phyloP scores from a whole-genome alignment of 2,329 filamentous ascomycete genomes.

The Thielaviopsis punctulata region DNA sequence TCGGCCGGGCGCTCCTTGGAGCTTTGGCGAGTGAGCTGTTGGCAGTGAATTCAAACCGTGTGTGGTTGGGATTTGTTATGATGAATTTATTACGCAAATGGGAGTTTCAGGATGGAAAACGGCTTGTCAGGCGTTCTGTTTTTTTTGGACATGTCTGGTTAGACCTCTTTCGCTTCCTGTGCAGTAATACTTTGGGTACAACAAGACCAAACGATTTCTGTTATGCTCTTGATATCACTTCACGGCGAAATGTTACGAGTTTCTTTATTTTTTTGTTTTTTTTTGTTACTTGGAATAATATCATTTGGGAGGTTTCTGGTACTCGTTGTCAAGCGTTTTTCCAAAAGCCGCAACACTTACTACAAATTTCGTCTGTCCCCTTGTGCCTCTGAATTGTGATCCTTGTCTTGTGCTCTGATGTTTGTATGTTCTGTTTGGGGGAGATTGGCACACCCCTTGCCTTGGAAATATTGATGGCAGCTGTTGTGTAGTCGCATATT shows the following conservation, averaged over 20 bases:
- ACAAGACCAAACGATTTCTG: slow-evolving; percentile 9
- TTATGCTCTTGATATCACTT: not conserved
- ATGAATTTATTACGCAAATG: slow-evolving; percentile 1
- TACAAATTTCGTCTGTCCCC: not conserved
- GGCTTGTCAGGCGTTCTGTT: not conserved
- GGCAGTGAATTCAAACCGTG: not conserved
- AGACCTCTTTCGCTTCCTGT: not conserved
- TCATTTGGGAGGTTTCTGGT: not conserved
- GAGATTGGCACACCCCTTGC: no score
- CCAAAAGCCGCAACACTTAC: not conserved
- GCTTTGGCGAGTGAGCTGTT: not conserved
- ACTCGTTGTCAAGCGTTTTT: not conserved
- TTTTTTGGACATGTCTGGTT: not conserved
- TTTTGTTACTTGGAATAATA: not conserved
- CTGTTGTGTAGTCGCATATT: not conserved
- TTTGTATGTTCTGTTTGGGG: not conserved
- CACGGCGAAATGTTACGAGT: not conserved
- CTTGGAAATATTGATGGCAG: no score
- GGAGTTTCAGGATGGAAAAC: not conserved
- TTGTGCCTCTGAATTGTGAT: no score
- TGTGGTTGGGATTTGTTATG: slow-evolving; percentile 5
- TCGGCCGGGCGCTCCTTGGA: not conserved
- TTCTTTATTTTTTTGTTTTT: not conserved
- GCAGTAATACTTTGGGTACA: slow-evolving; percentile 5
- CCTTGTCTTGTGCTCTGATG: no score